Evolutionary conservation across 2,329 filamentous ascomycete species (phyloP).

Genomic region (Pseudocercospora eumusae): DNA sequence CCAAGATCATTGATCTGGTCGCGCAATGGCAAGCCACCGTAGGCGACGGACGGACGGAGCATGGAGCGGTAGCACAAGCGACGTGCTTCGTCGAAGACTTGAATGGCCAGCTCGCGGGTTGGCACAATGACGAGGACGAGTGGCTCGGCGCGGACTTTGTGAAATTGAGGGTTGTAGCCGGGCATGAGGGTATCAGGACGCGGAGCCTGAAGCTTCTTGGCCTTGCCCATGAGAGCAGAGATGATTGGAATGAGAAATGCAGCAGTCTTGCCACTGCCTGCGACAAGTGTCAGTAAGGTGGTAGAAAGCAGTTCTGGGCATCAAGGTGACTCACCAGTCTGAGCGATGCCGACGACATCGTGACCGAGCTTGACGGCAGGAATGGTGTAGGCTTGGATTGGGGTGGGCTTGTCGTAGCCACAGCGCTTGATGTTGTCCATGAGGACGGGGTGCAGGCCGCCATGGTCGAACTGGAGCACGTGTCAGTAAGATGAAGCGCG

Average conservation of each 20-base stretch:
- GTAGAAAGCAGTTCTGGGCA: background rate
- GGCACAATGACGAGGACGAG: conserved; percentile 83
- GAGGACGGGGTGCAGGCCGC: conserved; percentile 83
- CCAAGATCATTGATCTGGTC: conserved; percentile 72
- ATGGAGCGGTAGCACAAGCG: conserved; percentile 93
- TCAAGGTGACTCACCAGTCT: conserved; percentile 70
- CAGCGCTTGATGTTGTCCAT: conserved; percentile 72
- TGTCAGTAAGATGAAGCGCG: conserved; percentile 26
- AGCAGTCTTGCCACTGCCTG: conserved; percentile 94
- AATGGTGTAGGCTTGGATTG: conserved; percentile 83
- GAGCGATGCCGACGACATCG: conserved; percentile 85
- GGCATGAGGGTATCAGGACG: conserved; percentile 60
- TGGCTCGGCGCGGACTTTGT: conserved; percentile 74
- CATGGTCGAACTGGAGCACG: conserved; percentile 63
- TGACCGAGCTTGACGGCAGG: conserved; percentile 74
- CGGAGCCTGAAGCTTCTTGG: conserved; percentile 77
- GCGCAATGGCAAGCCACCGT: conserved; percentile 75
- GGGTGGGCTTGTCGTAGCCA: conserved; percentile 72
- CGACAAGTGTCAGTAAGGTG: conserved; percentile 11
- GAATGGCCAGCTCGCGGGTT: conserved; percentile 84
- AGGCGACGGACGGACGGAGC: conserved; percentile 86
- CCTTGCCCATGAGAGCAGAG: conserved; percentile 93
- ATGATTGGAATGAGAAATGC: conserved; percentile 88
- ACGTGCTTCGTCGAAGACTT: conserved; percentile 93
- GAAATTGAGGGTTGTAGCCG: conserved; percentile 54